A percentile compares a stretch with the other conserved stretches of the same genome.
phyloP scores from a whole-genome alignment of 345 rosid species.

The Raphanus raphanistrum region DNA sequence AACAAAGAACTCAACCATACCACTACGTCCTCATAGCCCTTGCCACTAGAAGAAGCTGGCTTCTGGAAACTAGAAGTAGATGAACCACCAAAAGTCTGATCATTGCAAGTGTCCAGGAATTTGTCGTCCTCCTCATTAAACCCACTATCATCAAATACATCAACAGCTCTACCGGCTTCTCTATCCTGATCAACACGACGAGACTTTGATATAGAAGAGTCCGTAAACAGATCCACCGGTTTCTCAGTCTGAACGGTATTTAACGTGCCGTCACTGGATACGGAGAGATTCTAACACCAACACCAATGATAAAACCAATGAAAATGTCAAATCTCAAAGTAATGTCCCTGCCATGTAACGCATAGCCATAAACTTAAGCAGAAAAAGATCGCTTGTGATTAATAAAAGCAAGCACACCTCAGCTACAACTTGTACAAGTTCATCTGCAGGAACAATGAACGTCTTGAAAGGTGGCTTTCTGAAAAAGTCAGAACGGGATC shows the following conservation, averaged over 20 bases:
- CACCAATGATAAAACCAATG: conserved; percentile 14
- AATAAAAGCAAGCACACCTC: conserved; percentile 56
- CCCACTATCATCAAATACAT: conserved; percentile 71
- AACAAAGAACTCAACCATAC: conserved; percentile 24
- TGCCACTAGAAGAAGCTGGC: conserved; percentile 31
- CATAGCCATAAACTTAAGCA: conserved; percentile 9
- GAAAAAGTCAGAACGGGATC: conserved; percentile 50
- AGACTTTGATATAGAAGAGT: conserved; percentile 75
- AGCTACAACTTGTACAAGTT: conserved; percentile 88
- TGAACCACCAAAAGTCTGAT: conserved; percentile 61
- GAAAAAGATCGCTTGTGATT: not conserved
- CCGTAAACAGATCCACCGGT: conserved; percentile 67
- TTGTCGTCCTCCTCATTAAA: conserved; percentile 67
- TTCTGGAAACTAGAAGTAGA: conserved; percentile 45
- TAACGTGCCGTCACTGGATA: conserved; percentile 59
- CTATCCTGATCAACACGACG: conserved; percentile 44
- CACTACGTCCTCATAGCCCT: conserved; percentile 29
- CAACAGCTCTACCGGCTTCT: conserved; percentile 23
- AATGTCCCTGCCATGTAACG: conserved; percentile 21
- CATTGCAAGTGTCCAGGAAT: conserved; percentile 55
- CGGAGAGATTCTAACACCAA: conserved; percentile 66
- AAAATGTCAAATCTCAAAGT: conserved; percentile 19
- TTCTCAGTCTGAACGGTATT: conserved; percentile 55
- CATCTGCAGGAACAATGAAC: conserved; percentile 71
- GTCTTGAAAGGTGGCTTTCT: conserved; percentile 70